Evolutionary conservation across 2,329 filamentous ascomycete genomes (phyloP), one percentile per base, ranked within the genome.

Genomic region (Xylariales sp.): DNA sequence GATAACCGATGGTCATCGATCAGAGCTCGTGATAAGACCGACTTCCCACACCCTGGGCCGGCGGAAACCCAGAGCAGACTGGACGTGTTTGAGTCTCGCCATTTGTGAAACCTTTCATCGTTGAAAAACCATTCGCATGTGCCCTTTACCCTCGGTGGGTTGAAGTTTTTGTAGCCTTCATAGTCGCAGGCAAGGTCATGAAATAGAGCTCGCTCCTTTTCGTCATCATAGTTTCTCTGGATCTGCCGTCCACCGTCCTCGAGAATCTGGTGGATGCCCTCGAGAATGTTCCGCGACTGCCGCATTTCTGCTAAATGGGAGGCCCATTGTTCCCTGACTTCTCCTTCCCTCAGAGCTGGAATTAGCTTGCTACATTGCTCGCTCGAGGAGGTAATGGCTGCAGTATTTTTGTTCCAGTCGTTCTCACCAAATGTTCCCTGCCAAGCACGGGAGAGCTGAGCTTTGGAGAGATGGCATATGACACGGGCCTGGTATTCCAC

Each of bases 121-220:
- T 43, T 7, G 5, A 60, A 37, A 16, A 63, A 55, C 60, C 59
- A 63, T 11, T 55, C 47, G 29, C 59, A 63, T 1, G 60, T 64
- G 8, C 51, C 57, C 1, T 25, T 2, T 1, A 61, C 51, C 18
- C 41, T 49, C n/a, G 13, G 4, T 5, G 48, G 52, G 27, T 57
- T 60, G 21, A 51, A 41, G 33, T 57, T 46, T 39, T 56, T 63
- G 20, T 53, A 38, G 5, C 33, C 37, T 40, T 53, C 44, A 31
- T 62, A 56, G 15, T 53, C 41, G 4, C 46, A 36, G 4, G 49
- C 42, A 5, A 57, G 43, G 19, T 43, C 32, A 8, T 48, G 29
- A 5, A 56, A 45, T 11, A 54, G 33, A 1, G 38, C 23, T 13
- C 33, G 16, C 36, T 20, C 31, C 13, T 14, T 11, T 12, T 21